phyloP scores from a whole-genome alignment of 805 yeast species.

The Lipomyces mesembrius region DNA sequence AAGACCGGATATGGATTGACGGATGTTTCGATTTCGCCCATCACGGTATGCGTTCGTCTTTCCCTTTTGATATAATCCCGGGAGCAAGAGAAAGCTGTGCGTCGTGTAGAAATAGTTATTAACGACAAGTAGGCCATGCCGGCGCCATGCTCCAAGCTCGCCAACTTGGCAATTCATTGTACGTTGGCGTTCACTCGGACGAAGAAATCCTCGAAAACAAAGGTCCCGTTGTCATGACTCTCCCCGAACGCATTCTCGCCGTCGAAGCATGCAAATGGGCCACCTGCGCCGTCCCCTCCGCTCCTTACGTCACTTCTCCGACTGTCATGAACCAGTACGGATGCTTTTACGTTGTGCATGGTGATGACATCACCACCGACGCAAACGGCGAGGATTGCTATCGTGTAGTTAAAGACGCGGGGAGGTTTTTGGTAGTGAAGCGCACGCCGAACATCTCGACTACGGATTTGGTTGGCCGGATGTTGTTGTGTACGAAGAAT shows the following conservation, averaged over 20 bases:
- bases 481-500: constrained; percentile 63
- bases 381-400: constrained; percentile 95
- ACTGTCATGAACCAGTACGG: constrained; percentile 70
- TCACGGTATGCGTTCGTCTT: constrained; percentile 63
- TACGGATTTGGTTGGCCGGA: constrained; percentile 90
- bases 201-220: constrained; percentile 81
- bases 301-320: constrained; percentile 94
- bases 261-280: constrained; percentile 93
- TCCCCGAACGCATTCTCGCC: constrained; percentile 78
- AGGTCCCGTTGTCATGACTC: constrained; percentile 92
- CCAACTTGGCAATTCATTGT: constrained; percentile 72
- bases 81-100: background rate
- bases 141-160: constrained; percentile 96
- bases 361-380: constrained; percentile 96
- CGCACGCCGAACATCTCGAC: constrained; percentile 94
- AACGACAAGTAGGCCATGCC: constrained; percentile 62
- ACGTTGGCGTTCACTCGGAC: constrained; percentile 91
- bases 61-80: background rate
- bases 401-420: constrained; percentile 76
- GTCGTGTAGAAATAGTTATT: background rate
- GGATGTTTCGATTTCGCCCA: constrained; percentile 98
- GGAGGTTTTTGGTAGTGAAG: constrained; percentile 88
- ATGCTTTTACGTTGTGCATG: constrained; percentile 95
- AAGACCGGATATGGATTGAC: constrained; percentile 83
- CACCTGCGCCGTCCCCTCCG: constrained; percentile 67